Conservation (phyloP, 192 early-diverging fungal genomes). For the Coemansia pectinata region DNA sequence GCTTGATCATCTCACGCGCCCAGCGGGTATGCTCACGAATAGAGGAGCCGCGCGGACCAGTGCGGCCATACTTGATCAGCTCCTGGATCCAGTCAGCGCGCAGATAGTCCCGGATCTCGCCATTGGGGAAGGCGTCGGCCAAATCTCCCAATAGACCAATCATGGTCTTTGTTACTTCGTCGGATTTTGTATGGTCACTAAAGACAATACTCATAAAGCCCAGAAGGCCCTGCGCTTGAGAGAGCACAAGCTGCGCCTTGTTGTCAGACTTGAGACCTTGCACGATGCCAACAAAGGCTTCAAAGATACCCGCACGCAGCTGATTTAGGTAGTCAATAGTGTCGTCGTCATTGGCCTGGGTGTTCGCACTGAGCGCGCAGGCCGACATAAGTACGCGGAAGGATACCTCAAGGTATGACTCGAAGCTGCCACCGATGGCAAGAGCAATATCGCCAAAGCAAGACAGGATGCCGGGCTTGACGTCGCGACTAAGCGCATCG, state of each 20-base stretch:
- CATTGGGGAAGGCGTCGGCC: conserved; percentile 83
- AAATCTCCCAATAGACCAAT: conserved; percentile 94
- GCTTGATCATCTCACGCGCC: conserved; percentile 56
- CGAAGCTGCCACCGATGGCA: conserved; percentile 87
- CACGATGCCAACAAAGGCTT: conserved; percentile 95
- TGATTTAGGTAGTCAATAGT: conserved; percentile 85
- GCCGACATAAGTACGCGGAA: conserved; percentile 91
- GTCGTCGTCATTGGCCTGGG: conserved; percentile 63
- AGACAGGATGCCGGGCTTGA: conserved; percentile 93
- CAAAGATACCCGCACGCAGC: conserved; percentile 86
- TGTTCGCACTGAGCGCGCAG: conserved; percentile 63
- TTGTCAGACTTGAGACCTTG: conserved; percentile 85
- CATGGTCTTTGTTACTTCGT: conserved; percentile 69
- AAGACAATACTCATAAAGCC: conserved; percentile 73
- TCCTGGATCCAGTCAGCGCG: conserved; percentile 71
- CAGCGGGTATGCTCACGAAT: conserved; percentile 47
- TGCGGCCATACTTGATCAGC: conserved; percentile 80
- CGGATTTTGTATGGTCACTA: conserved; percentile 63
- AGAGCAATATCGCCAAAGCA: conserved; percentile 75
- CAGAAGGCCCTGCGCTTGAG: conserved; percentile 72
- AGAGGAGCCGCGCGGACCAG: conserved; percentile 48
- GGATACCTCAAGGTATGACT: conserved; percentile 73
- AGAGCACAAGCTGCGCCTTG: conserved; percentile 63
- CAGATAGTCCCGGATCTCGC: conserved; percentile 68
- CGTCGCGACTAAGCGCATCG: conserved; percentile 74